phyloP scores from a whole-genome alignment of 306 rosid species.

The Adenanthera pavonina region DNA sequence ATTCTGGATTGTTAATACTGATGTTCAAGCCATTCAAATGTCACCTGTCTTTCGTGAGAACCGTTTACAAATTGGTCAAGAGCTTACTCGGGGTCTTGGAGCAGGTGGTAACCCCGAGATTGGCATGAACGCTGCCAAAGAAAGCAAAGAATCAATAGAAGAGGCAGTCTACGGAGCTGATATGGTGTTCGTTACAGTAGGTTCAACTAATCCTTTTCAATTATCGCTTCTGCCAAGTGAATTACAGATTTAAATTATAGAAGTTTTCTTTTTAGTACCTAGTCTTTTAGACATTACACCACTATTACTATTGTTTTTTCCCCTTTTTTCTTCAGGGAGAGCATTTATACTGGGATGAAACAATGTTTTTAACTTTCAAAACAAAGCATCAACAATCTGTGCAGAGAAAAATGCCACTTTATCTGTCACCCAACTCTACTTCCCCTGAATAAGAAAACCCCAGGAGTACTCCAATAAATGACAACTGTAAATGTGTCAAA shows the following conservation, averaged over 20 bases:
- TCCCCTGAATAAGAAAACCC: neutral
- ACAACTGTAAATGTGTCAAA: neutral
- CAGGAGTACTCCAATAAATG: neutral
- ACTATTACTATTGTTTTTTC: neutral
- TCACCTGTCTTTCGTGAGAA: conserved; percentile 77
- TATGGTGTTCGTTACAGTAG: conserved; percentile 87
- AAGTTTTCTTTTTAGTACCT: conserved; percentile 15
- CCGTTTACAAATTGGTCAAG: conserved; percentile 82
- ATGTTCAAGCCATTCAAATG: conserved; percentile 84
- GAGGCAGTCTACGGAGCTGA: conserved; percentile 79
- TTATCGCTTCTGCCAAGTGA: conserved; percentile 30
- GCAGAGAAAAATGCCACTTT: neutral
- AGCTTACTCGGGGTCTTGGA: conserved; percentile 90
- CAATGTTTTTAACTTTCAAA: conserved; percentile 6
- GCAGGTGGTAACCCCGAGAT: conserved; percentile 92
- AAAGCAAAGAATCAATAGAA: conserved; percentile 74
- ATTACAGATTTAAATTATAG: conserved; percentile 9
- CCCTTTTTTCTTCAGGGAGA: neutral
- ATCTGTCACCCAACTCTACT: conserved; percentile 2
- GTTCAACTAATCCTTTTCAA: conserved; percentile 43
- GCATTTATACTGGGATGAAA: conserved; percentile 5
- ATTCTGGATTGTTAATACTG: conserved; percentile 89
- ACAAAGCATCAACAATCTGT: conserved; percentile 1
- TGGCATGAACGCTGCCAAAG: conserved; percentile 92
- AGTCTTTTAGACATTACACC: neutral